Conservation (phyloP, 1,284 basidiomycete species). For the Cryptococcus sp. region DNA sequence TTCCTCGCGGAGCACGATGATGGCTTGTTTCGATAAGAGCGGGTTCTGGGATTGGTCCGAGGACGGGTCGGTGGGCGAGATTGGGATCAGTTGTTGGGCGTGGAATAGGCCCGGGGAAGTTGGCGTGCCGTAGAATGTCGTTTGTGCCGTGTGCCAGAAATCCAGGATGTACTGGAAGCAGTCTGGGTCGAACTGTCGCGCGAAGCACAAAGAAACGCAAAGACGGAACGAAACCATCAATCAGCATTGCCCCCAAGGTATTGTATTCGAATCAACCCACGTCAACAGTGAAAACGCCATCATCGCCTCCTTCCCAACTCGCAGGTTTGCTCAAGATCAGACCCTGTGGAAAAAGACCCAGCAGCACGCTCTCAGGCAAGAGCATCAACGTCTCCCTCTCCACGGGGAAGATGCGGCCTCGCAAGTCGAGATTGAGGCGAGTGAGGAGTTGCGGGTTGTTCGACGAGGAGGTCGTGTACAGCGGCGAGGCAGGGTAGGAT, state of each 20-base stretch:
- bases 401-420: conserved; percentile 88
- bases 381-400: conserved; percentile 99
- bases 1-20: conserved; percentile 97
- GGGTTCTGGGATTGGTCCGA: conserved; percentile 70
- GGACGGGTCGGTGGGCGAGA: conserved; percentile 45
- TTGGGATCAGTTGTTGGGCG: conserved; percentile 76
- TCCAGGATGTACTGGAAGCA: conserved; percentile 91
- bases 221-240: not conserved
- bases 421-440: conserved; percentile 85
- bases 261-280: conserved; percentile 60
- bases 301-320: conserved; percentile 72
- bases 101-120: conserved; percentile 71
- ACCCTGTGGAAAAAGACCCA: conserved; percentile 97
- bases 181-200: conserved; percentile 85
- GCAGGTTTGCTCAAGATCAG: conserved; percentile 87
- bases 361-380: conserved; percentile 91
- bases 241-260: not conserved
- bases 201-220: not conserved
- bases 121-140: conserved; percentile 87
- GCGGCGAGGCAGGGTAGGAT: conserved; percentile 29
- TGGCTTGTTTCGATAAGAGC: conserved; percentile 91
- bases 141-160: conserved; percentile 86
- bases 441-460: conserved; percentile 67
- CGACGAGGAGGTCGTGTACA: conserved; percentile 19
- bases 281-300: conserved; percentile 93